phyloP scores from a whole-genome alignment of 352 stramenopile species.

The Globisporangium yorkense region DNA sequence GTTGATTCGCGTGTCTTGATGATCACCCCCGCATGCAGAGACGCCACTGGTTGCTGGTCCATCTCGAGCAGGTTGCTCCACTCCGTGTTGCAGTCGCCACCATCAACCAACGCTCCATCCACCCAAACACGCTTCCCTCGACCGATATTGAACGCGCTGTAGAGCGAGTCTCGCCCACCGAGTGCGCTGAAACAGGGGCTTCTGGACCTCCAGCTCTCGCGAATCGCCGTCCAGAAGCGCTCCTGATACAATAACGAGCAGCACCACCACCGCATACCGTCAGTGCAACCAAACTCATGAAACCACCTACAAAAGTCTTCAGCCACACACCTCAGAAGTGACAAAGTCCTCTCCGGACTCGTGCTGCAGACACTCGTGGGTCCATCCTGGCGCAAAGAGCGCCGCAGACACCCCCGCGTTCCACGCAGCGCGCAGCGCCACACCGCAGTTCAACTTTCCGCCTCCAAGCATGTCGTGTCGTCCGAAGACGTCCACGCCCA shows the following conservation, averaged over 20 bases:
- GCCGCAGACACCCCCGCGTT: conserved; percentile 34
- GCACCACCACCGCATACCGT: neutral
- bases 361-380: conserved; percentile 29
- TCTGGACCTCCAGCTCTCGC: conserved; percentile 25
- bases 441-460: conserved; percentile 26
- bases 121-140: conserved; percentile 22
- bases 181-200: conserved; percentile 31
- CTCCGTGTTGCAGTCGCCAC: conserved; percentile 1
- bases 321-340: conserved; percentile 12
- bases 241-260: conserved; percentile 8
- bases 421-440: conserved; percentile 26
- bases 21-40: conserved; percentile 20
- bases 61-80: conserved; percentile 35
- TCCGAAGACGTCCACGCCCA: conserved; percentile 51
- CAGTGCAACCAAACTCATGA: neutral
- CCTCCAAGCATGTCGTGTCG: conserved; percentile 29
- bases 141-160: conserved; percentile 31
- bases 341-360: conserved; percentile 21
- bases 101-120: conserved; percentile 7
- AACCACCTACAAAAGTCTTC: neutral
- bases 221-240: conserved; percentile 24
- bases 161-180: conserved; percentile 28
- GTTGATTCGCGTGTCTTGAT: conserved; percentile 20
- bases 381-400: conserved; percentile 34
- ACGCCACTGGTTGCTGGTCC: conserved; percentile 23